Evolutionary conservation across 768 basidiomycete species (phyloP).

Genomic region (Strobilomyces confusus): DNA sequence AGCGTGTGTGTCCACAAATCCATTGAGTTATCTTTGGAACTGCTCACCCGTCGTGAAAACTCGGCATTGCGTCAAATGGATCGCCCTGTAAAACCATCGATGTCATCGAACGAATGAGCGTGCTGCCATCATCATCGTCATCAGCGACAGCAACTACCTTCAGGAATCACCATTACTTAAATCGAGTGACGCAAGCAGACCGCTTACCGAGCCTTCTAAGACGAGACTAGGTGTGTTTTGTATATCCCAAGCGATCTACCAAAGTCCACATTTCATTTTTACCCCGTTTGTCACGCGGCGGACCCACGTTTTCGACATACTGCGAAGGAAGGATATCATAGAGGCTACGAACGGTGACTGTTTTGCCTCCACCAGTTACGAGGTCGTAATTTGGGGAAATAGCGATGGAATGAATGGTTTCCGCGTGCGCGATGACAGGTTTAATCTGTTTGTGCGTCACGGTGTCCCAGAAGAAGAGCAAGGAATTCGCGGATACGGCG

Average conservation of each 20-base stretch:
- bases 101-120: not conserved
- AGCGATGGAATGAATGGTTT: slow-evolving; percentile 2
- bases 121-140: not conserved
- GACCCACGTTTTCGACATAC: slow-evolving; percentile 8
- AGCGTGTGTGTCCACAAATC: not conserved
- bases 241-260: not conserved
- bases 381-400: slow-evolving; percentile 10
- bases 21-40: not conserved
- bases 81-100: not conserved
- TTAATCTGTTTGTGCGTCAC: slow-evolving; percentile 2
- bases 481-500: slow-evolving; percentile 1
- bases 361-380: slow-evolving; percentile 2
- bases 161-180: not conserved
- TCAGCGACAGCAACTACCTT: not conserved
- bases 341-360: slow-evolving; percentile 1
- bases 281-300: too few relatives aligned
- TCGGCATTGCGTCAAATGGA: not conserved
- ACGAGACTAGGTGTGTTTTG: not conserved
- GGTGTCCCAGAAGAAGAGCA: slow-evolving; percentile 11
- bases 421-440: slow-evolving; percentile 1
- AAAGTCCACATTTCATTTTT: not conserved
- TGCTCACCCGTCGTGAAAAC: slow-evolving; percentile 1
- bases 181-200: not conserved
- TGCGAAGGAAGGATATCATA: slow-evolving; percentile 2
- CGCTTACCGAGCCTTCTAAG: not conserved